phyloP scores from a whole-genome alignment of 2,329 filamentous ascomycete genomes.

The Trichoderma polysporum region DNA sequence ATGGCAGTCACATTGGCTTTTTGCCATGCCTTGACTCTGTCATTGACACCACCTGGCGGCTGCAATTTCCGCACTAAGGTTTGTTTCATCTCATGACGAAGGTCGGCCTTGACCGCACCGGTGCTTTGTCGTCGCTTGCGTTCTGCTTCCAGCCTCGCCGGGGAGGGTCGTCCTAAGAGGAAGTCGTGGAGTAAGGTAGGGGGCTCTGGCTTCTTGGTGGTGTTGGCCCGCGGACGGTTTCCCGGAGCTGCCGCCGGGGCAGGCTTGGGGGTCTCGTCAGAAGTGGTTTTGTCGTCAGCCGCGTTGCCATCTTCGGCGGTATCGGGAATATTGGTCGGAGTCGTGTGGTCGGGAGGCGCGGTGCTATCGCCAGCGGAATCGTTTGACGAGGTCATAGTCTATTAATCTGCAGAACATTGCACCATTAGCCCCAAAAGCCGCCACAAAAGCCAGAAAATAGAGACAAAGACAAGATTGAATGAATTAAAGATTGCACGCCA shows the following conservation, averaged over 20 bases:
- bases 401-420: conserved; percentile 11
- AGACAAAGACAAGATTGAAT: neutral
- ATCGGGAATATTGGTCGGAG: conserved; percentile 16
- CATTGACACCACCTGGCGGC: conserved; percentile 67
- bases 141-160: conserved; percentile 54
- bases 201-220: conserved; percentile 40
- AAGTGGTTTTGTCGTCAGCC: conserved; percentile 19
- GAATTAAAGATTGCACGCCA: neutral
- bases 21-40: conserved; percentile 84
- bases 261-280: conserved; percentile 41
- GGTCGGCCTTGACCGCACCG: conserved; percentile 57
- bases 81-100: conserved; percentile 56
- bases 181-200: conserved; percentile 57
- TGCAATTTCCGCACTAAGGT: conserved; percentile 58
- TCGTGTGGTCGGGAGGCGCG: conserved; percentile 22
- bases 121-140: conserved; percentile 56
- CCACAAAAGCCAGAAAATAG: neutral
- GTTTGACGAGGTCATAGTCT: conserved; percentile 28
- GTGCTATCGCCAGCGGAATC: conserved; percentile 24
- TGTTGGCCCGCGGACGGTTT: conserved; percentile 36
- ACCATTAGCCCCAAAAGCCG: neutral
- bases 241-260: conserved; percentile 41
- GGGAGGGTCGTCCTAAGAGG: conserved; percentile 55
- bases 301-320: conserved; percentile 5
- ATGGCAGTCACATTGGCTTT: conserved; percentile 69